These are phyloP conservation scores for Alternaria triticimaculans DNA, from an alignment of 2,329 filamentous ascomycete species.

Conservation along the genomic window DNA sequence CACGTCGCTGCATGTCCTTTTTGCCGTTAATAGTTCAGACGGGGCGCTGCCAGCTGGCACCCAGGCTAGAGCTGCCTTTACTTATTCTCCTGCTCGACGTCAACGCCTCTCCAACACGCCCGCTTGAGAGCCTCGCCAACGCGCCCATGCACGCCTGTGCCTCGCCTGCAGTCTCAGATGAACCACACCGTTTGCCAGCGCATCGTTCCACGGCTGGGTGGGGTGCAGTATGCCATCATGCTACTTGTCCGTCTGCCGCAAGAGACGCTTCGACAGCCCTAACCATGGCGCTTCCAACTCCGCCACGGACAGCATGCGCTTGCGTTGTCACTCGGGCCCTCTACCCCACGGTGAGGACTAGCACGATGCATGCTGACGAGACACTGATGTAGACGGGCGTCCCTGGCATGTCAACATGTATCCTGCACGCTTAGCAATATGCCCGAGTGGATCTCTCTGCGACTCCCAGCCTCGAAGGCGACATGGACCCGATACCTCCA, in stretches of 20 bases:
- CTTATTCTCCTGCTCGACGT: slow-evolving; percentile 26
- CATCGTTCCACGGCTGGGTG: slow-evolving; percentile 27
- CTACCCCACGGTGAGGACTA: slow-evolving; percentile 29
- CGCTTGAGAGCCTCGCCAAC: slow-evolving; percentile 23
- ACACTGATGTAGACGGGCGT: slow-evolving; percentile 9
- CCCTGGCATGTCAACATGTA: slow-evolving; percentile 16
- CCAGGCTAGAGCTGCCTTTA: slow-evolving; percentile 29
- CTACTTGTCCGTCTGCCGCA: slow-evolving; percentile 12
- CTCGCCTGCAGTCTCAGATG: slow-evolving; percentile 25
- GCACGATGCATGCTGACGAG: slow-evolving; percentile 29
- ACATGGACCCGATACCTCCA: background rate
- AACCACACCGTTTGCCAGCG: slow-evolving; percentile 32
- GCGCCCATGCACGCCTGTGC: slow-evolving; percentile 31
- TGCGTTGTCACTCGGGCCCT: slow-evolving; percentile 13
- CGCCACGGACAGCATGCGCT: slow-evolving; percentile 35
- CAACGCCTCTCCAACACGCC: slow-evolving; percentile 23
- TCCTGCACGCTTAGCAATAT: slow-evolving; percentile 14
- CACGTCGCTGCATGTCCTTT: slow-evolving; percentile 39
- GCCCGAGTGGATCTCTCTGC: slow-evolving; percentile 19
- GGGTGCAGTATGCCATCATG: slow-evolving; percentile 21
- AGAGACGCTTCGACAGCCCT: slow-evolving; percentile 14
- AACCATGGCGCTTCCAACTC: slow-evolving; percentile 14
- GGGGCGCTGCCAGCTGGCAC: slow-evolving; percentile 50
- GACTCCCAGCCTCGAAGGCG: slow-evolving; percentile 15
- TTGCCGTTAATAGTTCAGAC: slow-evolving; percentile 34